Conservation (phyloP, 495 filamentous ascomycete genomes). For the Tuber aestivum region DNA sequence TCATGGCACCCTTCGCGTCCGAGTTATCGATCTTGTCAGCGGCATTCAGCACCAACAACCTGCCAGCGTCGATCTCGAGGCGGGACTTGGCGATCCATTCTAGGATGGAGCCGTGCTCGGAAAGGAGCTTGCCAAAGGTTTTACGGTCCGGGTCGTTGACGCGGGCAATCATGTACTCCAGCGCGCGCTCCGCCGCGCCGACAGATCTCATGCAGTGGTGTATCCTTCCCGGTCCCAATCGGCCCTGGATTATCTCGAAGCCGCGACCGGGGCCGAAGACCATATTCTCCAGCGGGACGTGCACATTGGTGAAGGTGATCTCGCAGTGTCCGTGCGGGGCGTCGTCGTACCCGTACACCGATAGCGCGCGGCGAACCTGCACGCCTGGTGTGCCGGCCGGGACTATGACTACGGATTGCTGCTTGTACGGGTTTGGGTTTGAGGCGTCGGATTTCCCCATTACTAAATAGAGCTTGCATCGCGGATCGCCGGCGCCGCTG, state of each 20-base stretch:
- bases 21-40: conserved; percentile 81
- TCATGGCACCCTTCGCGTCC: conserved; percentile 71
- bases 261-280: conserved; percentile 84
- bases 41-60: conserved; percentile 79
- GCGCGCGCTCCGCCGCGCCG: conserved; percentile 73
- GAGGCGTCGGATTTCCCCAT: conserved; percentile 78
- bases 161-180: conserved; percentile 82
- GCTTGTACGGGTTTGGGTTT: conserved; percentile 69
- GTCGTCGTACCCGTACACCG: conserved; percentile 89
- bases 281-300: conserved; percentile 68
- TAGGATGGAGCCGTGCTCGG: conserved; percentile 80
- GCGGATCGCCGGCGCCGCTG: conserved; percentile 81
- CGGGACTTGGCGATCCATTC: conserved; percentile 89
- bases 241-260: conserved; percentile 95
- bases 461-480: conserved; percentile 83
- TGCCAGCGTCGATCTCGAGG: conserved; percentile 82
- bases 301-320: conserved; percentile 77
- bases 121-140: conserved; percentile 73
- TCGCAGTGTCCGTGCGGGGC: conserved; percentile 91
- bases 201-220: conserved; percentile 92
- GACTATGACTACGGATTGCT: conserved; percentile 85
- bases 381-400: conserved; percentile 69
- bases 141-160: conserved; percentile 83
- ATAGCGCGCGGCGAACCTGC: conserved; percentile 76
- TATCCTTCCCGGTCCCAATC: conserved; percentile 84